These are phyloP conservation scores for Fraxinus greggii DNA, from an alignment of 305 asterid species.

Conservation along the genomic window DNA sequence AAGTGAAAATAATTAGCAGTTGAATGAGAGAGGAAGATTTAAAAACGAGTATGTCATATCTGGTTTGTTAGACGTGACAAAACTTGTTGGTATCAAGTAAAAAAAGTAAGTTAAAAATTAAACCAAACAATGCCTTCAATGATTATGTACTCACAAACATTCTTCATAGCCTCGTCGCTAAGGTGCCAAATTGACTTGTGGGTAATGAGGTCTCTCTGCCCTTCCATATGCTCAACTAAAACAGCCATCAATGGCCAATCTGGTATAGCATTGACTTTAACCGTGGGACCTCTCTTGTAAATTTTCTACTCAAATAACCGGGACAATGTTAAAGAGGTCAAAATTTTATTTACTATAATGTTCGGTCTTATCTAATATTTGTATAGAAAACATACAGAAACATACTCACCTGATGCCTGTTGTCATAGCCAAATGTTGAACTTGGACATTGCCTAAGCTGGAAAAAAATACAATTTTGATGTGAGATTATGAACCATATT, in stretches of 20 bases:
- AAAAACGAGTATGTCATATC: not conserved
- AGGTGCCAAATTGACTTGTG: conserved; percentile 89
- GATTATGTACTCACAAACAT: conserved; percentile 54
- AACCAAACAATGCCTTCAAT: not conserved
- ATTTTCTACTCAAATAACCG: conserved; percentile 21
- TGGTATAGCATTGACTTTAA: conserved; percentile 53
- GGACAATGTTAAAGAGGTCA: not conserved
- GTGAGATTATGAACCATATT: not conserved
- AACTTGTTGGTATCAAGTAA: not conserved
- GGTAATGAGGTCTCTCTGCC: conserved; percentile 75
- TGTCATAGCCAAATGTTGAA: conserved; percentile 35
- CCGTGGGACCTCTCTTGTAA: conserved; percentile 23
- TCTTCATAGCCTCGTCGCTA: conserved; percentile 74
- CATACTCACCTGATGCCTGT: conserved; percentile 35
- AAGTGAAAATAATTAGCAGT: not conserved
- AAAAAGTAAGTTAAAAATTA: not conserved
- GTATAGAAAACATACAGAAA: not conserved
- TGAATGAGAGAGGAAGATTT: not conserved
- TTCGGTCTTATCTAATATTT: not conserved
- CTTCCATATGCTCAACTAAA: conserved; percentile 72
- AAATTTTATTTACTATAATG: not conserved
- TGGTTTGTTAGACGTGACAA: not conserved
- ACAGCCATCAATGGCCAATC: conserved; percentile 89
- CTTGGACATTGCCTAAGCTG: conserved; percentile 46
- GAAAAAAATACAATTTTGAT: not conserved